Evolutionary conservation across 2,329 filamentous ascomycete species (phyloP), one percentile per base, ranked within the genome.

Genomic region (Ophiostoma tasmaniense): DNA sequence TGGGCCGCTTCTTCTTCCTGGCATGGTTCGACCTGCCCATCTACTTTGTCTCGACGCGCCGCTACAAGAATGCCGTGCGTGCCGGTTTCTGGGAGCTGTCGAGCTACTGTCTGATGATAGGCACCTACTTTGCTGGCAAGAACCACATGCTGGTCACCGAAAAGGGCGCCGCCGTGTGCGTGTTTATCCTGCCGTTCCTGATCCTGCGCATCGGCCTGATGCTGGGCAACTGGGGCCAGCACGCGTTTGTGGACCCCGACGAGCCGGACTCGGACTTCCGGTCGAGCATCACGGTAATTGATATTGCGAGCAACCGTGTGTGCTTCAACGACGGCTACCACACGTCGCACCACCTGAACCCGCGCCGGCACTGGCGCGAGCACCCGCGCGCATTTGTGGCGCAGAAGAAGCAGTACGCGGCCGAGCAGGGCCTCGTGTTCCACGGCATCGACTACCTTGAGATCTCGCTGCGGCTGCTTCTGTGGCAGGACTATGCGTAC

Each of bases 281-380:
- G 45, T 92, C 89, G 0, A 93, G 90, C 76, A 90, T 93, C 72
- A 93, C 91, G 0, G 76, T 94, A 30, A 88, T 94, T 68, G 91
- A 94, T 74, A 90, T 93, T 7, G 83, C 89, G 7, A 91, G 88
- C 78, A 93, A 93, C 77, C 89, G 91, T 45, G 89, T 89, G 78
- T 93, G 89, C 79, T 93, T 89, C 83, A 93, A 93, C 74, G 90
- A 93, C 74, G 90, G 90, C 72, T 93, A 92, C 77, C 90, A 93
- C 78, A 93, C 90, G 7, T 91, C 89, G 22, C 91, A 93, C 75
- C 90, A 93, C 74, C 84, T 93, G 67, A 92, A 93, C 78, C 90
- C 90, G 0, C 83, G 86, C 35, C 86, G 91, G 1, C 91, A 93
- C 79, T 94, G 91, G 91, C 87, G 91, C 69, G 89, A 93, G 25